Evolutionary conservation across 768 basidiomycete genomes (phyloP).

Genomic region (Serendipita indica): DNA sequence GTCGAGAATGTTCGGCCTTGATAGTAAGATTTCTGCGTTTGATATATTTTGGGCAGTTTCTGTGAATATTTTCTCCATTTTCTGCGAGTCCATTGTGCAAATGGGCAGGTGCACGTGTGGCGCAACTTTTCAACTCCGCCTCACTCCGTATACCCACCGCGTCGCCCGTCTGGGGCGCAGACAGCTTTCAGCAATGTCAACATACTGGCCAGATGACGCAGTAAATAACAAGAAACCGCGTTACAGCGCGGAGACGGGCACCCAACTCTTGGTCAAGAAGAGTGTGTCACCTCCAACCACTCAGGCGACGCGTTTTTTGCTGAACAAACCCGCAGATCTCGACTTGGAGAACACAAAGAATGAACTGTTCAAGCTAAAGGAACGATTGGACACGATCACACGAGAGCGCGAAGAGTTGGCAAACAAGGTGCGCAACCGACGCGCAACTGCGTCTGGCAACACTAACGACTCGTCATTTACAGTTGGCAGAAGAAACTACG

Average conservation of each 20-base stretch:
- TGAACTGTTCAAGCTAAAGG: background rate
- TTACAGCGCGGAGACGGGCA: background rate
- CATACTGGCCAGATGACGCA: constrained; percentile 1
- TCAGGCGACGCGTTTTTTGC: background rate
- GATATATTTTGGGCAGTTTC: background rate
- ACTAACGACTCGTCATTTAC: background rate
- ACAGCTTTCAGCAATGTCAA: background rate
- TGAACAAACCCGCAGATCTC: background rate
- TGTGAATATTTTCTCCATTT: background rate
- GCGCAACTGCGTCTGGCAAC: background rate
- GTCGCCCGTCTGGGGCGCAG: background rate
- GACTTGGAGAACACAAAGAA: background rate
- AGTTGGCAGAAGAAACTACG: background rate
- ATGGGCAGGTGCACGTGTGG: background rate
- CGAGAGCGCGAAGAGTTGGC: background rate
- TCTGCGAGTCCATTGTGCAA: background rate
- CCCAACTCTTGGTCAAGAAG: background rate
- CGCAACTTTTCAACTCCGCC: background rate
- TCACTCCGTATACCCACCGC: background rate
- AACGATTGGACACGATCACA: background rate
- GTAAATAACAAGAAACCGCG: background rate
- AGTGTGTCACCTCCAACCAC: background rate
- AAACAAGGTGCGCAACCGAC: constrained; percentile 5
- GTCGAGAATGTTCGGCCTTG: background rate
- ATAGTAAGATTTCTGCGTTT: background rate